phyloP scores from a whole-genome alignment of 495 filamentous ascomycete genomes.

The Penicilliopsis zonata region DNA sequence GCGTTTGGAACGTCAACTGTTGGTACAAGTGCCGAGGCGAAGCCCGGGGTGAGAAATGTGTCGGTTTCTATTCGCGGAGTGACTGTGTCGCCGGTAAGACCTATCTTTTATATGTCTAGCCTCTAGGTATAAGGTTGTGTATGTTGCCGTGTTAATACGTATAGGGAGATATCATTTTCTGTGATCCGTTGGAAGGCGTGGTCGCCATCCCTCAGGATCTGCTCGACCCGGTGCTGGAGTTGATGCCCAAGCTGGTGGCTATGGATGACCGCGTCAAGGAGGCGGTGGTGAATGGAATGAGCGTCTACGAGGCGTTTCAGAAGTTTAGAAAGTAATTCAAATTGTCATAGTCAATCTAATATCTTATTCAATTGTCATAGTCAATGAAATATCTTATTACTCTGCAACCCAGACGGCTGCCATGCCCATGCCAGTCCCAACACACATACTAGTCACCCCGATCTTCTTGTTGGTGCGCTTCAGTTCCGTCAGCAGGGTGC shows the following conservation, averaged over 20 bases:
- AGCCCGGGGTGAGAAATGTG: constrained; percentile 41
- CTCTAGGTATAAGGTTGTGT: neutral
- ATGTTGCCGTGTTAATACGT: neutral
- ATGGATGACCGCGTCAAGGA: constrained; percentile 50
- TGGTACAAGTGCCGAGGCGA: constrained; percentile 47
- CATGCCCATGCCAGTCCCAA: constrained; percentile 97
- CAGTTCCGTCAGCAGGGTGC: constrained; percentile 81
- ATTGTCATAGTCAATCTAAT: neutral
- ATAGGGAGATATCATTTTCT: constrained; percentile 51
- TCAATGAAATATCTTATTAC: constrained; percentile 25
- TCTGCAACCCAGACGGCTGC: constrained; percentile 89
- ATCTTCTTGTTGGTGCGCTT: constrained; percentile 69
- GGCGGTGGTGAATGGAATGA: constrained; percentile 44
- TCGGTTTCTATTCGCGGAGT: constrained; percentile 37
- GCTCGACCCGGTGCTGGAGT: constrained; percentile 34
- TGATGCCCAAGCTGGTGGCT: constrained; percentile 41
- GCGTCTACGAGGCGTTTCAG: constrained; percentile 46
- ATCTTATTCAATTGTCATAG: neutral
- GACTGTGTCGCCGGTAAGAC: constrained; percentile 32
- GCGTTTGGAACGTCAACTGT: constrained; percentile 43
- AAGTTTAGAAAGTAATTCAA: constrained; percentile 17
- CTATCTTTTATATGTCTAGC: neutral
- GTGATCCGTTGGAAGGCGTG: constrained; percentile 48
- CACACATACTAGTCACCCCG: constrained; percentile 91
- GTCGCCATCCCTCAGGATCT: constrained; percentile 46